phyloP scores from a whole-genome alignment of 106 monocot species.

The Platanthera zijinensis region DNA sequence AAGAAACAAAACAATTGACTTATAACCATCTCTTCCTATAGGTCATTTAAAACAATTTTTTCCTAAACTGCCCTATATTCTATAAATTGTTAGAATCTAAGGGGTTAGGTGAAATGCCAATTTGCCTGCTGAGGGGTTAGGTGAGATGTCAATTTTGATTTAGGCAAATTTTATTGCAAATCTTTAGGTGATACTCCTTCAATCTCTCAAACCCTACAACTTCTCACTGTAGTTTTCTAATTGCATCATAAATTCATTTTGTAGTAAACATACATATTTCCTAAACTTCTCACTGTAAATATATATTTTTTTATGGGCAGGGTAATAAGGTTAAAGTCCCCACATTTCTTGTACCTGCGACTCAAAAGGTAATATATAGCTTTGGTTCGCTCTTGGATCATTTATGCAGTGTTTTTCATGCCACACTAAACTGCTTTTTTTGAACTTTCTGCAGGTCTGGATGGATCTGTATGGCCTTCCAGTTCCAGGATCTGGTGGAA shows the following conservation, averaged over 20 bases:
- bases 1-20: too few species aligned
- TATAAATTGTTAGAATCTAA: background rate
- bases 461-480: slow-evolving; percentile 72
- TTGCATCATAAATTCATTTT: background rate
- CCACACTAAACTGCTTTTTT: background rate
- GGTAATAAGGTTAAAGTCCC: slow-evolving; percentile 79
- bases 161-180: too few species aligned
- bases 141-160: too few species aligned
- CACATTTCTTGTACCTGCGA: slow-evolving; percentile 89
- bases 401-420: background rate
- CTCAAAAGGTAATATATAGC: slow-evolving; percentile 57
- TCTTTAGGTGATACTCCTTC: background rate
- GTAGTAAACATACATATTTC: background rate
- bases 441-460: slow-evolving; percentile 51
- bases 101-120: too few species aligned
- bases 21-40: background rate
- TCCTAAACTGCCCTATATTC: background rate
- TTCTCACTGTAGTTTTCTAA: background rate
- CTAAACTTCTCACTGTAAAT: background rate
- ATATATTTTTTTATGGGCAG: slow-evolving; percentile 17
- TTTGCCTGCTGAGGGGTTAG: too few species aligned
- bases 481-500: slow-evolving; percentile 76
- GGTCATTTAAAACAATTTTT: background rate
- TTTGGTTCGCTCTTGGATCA: background rate
- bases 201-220: background rate